Evolutionary conservation across 1,284 basidiomycete genomes (phyloP).

Genomic region (Fistulina hepatica): DNA sequence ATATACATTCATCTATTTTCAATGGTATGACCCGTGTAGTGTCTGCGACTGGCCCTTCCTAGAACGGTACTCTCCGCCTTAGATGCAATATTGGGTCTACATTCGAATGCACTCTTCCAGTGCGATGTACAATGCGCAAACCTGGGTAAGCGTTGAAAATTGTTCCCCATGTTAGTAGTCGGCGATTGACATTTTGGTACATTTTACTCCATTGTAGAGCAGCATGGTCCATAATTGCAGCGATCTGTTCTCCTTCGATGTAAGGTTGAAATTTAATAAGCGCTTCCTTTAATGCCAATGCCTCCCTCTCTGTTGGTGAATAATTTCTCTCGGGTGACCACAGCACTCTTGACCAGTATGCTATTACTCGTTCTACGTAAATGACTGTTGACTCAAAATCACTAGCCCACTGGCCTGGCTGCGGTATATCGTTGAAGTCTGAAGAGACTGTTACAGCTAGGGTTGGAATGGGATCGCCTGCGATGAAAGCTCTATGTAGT

Average conservation of each 20-base stretch:
- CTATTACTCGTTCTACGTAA: constrained; percentile 22
- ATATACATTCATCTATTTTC: too few relatives aligned
- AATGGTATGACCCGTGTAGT: too few relatives aligned
- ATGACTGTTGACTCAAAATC: constrained; percentile 22
- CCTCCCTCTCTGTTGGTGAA: constrained; percentile 26
- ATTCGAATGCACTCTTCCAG: constrained; percentile 25
- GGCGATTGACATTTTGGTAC: constrained; percentile 22
- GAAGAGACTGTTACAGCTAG: not conserved
- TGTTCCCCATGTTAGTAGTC: constrained; percentile 20
- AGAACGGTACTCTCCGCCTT: too few relatives aligned
- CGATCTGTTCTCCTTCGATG: constrained; percentile 22
- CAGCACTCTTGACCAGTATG: constrained; percentile 23
- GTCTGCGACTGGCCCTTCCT: too few relatives aligned
- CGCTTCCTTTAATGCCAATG: constrained; percentile 23
- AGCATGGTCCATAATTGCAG: constrained; percentile 23
- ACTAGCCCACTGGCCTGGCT: constrained; percentile 14
- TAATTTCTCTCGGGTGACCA: constrained; percentile 24
- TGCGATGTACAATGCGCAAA: constrained; percentile 23
- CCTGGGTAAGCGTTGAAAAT: constrained; percentile 21
- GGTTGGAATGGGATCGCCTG: not conserved
- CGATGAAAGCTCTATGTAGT: constrained; percentile 6
- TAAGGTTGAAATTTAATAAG: constrained; percentile 24
- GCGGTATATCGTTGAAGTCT: constrained; percentile 5
- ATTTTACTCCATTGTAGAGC: constrained; percentile 23
- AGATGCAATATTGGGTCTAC: too few relatives aligned